Conservation (phyloP, 176 grass and related monocot genomes). For the Oryza meyeriana region DNA sequence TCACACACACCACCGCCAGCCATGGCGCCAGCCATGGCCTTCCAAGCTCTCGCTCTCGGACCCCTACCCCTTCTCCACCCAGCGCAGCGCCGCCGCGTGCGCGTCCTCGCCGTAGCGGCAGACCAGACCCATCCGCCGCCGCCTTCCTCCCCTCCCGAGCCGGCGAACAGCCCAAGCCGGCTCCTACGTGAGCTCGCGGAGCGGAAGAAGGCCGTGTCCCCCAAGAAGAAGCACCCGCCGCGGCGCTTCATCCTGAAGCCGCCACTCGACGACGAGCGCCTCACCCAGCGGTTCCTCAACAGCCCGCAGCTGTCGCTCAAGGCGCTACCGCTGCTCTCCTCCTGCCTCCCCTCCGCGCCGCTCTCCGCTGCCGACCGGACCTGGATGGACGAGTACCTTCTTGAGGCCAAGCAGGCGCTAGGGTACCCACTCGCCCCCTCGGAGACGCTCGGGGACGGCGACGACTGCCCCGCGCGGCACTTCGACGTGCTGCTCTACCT, state of each 20-base stretch:
- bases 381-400: conserved; percentile 97
- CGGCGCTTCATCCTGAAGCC: conserved; percentile 91
- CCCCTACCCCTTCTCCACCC: conserved; percentile 16
- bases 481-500: conserved; percentile 96
- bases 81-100: conserved; percentile 2
- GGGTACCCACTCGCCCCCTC: conserved; percentile 91
- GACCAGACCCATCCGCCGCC: conserved; percentile 41
- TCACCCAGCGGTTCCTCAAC: conserved; percentile 86
- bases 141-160: conserved; percentile 21
- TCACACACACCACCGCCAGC: conserved; percentile 9
- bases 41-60: conserved; percentile 40
- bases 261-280: conserved; percentile 84
- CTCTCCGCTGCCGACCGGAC: conserved; percentile 71
- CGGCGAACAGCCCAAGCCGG: conserved; percentile 79
- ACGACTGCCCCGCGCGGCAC: conserved; percentile 81
- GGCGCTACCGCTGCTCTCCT: conserved; percentile 83
- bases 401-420: conserved; percentile 97
- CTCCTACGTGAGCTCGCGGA: conserved; percentile 89
- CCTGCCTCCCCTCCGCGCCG: conserved; percentile 79
- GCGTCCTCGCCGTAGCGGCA: conserved; percentile 19
- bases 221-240: conserved; percentile 81
- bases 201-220: conserved; percentile 75
- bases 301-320: conserved; percentile 98
- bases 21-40: conserved; percentile 50
- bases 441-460: conserved; percentile 67